Conservation (phyloP, 2,329 filamentous ascomycete species). For the Tolypocladium paradoxum region DNA sequence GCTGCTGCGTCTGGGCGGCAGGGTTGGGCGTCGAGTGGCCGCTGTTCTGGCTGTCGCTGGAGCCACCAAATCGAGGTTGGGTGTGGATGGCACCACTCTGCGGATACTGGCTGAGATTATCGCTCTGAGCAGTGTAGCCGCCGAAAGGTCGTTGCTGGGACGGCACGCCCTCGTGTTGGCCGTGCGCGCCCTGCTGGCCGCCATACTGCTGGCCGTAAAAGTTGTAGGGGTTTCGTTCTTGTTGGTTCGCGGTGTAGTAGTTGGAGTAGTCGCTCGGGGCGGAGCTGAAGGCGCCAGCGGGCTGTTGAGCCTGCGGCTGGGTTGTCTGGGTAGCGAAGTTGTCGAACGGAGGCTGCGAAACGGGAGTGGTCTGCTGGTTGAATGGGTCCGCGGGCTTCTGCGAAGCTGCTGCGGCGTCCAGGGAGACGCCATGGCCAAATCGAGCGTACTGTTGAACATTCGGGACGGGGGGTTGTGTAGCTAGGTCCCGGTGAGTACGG, state of each 20-base stretch:
- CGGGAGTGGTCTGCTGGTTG: conserved; percentile 54
- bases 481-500: conserved; percentile 8
- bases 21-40: conserved; percentile 89
- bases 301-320: conserved; percentile 46
- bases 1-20: conserved; percentile 41
- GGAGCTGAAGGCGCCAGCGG: conserved; percentile 59
- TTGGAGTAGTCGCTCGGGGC: conserved; percentile 71
- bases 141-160: conserved; percentile 66
- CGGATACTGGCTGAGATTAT: conserved; percentile 58
- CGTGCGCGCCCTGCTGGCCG: conserved; percentile 46
- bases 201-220: conserved; percentile 59
- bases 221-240: conserved; percentile 65
- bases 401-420: conserved; percentile 44
- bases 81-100: conserved; percentile 52
- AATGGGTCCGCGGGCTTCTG: conserved; percentile 88
- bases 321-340: conserved; percentile 47
- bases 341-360: conserved; percentile 48
- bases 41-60: conserved; percentile 67
- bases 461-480: conserved; percentile 39
- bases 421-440: conserved; percentile 51
- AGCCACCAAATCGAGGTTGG: conserved; percentile 48
- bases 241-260: conserved; percentile 72
- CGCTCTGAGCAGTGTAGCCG: conserved; percentile 59
- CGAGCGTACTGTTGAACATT: conserved; percentile 59
- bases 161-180: conserved; percentile 62